A percentile compares a stretch with the other conserved stretches of the same genome.
These are phyloP conservation scores for Quercus rubra DNA, from an alignment of 306 rosid species.

Conservation along the genomic window DNA sequence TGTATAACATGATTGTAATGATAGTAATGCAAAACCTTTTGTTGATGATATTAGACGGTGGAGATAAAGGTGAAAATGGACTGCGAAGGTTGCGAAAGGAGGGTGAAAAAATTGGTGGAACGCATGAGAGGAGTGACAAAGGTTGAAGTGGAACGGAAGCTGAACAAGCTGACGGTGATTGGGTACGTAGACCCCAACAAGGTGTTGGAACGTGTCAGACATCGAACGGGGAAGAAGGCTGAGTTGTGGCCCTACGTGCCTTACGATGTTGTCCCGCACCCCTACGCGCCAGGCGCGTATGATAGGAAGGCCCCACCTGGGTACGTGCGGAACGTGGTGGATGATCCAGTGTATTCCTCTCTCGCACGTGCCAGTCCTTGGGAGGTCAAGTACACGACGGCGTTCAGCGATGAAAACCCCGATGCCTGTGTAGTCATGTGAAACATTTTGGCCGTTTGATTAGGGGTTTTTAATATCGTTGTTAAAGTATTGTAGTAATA, in stretches of 20 bases:
- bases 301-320: constrained; percentile 60
- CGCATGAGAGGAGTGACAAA: constrained; percentile 49
- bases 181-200: constrained; percentile 41
- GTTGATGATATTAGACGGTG: constrained; percentile 22
- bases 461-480: too few relatives aligned
- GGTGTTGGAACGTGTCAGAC: constrained; percentile 38
- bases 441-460: not conserved
- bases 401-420: constrained; percentile 56
- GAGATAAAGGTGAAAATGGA: constrained; percentile 58
- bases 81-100: constrained; percentile 46
- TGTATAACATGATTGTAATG: too few relatives aligned
- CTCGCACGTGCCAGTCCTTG: constrained; percentile 41
- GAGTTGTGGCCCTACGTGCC: constrained; percentile 53
- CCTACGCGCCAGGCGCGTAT: constrained; percentile 40
- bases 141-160: constrained; percentile 42
- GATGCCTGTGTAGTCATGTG: constrained; percentile 40
- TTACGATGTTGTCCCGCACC: constrained; percentile 45
- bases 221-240: constrained; percentile 49
- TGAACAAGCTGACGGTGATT: constrained; percentile 41
- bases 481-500: too few relatives aligned
- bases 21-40: too few relatives aligned
- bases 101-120: constrained; percentile 37
- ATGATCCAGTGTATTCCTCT: constrained; percentile 25
- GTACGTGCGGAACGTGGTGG: constrained; percentile 41
- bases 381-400: constrained; percentile 42